These are phyloP conservation scores for Mesembryanthemum crystallinum DNA, from an alignment of 148 eudicot genomes.

Conservation along the genomic window DNA sequence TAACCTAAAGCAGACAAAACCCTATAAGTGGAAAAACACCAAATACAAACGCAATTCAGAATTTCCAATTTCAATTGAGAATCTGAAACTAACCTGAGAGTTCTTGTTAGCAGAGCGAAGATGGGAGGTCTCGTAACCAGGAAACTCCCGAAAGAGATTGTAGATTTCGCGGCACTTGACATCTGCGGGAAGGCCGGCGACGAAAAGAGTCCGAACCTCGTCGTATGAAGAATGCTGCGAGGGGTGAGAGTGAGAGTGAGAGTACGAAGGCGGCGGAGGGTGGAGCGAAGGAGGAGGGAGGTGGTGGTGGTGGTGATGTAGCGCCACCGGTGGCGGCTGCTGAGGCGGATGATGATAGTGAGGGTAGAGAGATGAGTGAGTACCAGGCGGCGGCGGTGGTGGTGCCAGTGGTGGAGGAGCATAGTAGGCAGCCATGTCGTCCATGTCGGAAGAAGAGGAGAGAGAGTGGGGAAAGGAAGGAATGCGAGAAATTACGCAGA, in stretches of 20 bases:
- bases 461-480: neutral
- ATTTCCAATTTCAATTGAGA: neutral
- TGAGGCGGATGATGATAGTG: slow-evolving; percentile 34
- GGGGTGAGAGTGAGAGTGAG: slow-evolving; percentile 26
- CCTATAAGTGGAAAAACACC: neutral
- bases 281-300: slow-evolving; percentile 20
- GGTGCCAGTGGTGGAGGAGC: slow-evolving; percentile 29
- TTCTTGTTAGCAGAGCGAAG: slow-evolving; percentile 44
- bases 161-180: slow-evolving; percentile 76
- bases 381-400: slow-evolving; percentile 37
- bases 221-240: slow-evolving; percentile 36
- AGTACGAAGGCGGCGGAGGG: slow-evolving; percentile 15
- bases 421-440: slow-evolving; percentile 46
- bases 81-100: slow-evolving; percentile 45
- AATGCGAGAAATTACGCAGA: neutral
- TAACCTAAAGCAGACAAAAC: neutral
- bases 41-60: neutral
- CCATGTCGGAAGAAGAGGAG: slow-evolving; percentile 27
- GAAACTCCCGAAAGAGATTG: slow-evolving; percentile 79
- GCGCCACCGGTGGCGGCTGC: slow-evolving; percentile 24
- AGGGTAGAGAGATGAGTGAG: slow-evolving; percentile 33
- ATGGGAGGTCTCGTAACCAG: slow-evolving; percentile 71
- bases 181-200: slow-evolving; percentile 82
- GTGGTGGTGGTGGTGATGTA: slow-evolving; percentile 29
- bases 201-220: slow-evolving; percentile 73